These are phyloP conservation scores for Ricinus communis DNA, from an alignment of 345 rosid species.

Conservation along the genomic window DNA sequence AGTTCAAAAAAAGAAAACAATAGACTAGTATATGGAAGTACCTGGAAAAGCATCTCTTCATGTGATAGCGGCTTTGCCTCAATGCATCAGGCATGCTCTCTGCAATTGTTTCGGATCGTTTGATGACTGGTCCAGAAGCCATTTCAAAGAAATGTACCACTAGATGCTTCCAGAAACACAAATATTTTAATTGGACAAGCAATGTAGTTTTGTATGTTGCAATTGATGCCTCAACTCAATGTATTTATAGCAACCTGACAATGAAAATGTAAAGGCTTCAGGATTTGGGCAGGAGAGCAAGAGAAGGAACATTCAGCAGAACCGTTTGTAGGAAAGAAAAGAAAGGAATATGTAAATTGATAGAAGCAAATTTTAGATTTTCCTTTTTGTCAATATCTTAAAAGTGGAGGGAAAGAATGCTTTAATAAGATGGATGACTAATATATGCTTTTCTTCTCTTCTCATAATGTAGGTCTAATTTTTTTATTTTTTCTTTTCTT, in stretches of 20 bases:
- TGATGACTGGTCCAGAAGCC: conserved; percentile 8
- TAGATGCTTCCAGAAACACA: neutral
- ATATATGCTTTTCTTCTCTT: conserved; percentile 21
- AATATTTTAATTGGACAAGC: neutral
- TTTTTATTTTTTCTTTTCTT: neutral
- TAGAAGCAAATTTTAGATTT: conserved; percentile 4
- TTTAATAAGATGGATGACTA: neutral
- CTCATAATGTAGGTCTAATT: neutral
- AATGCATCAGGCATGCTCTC: conserved; percentile 88
- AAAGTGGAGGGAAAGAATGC: conserved; percentile 14
- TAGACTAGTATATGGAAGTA: conserved; percentile 1
- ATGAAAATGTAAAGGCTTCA: neutral
- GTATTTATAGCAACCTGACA: neutral
- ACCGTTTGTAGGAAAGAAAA: conserved; percentile 11
- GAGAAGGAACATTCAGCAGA: conserved; percentile 18
- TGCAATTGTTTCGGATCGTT: conserved; percentile 56
- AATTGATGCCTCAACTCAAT: neutral
- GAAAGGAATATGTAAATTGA: conserved; percentile 24
- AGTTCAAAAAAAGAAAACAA: neutral
- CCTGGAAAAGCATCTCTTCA: conserved; percentile 83
- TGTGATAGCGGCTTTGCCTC: conserved; percentile 67
- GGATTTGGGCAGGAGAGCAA: neutral
- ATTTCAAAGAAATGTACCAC: neutral
- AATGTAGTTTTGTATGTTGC: neutral
- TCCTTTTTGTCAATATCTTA: neutral